Percentiles rank a stretch among this genome's conserved stretches.
Evolutionary conservation across 148 eudicot species (phyloP).

Genomic region (Silene uniflora): DNA sequence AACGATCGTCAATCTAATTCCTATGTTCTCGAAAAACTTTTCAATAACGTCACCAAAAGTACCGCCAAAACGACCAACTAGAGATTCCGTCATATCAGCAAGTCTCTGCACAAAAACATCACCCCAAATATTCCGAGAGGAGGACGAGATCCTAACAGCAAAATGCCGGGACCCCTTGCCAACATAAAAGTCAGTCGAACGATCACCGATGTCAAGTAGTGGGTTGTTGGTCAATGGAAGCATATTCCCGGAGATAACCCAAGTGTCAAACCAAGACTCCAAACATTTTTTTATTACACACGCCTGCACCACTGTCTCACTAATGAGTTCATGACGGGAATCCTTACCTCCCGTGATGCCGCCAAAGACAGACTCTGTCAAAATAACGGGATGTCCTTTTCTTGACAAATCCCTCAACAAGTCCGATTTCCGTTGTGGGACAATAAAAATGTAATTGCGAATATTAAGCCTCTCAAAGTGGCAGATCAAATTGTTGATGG

Average conservation of each 20-base stretch:
- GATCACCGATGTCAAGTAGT: conserved; percentile 31
- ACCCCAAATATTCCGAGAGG: conserved; percentile 48
- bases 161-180: conserved; percentile 41
- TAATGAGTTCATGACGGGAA: conserved; percentile 31
- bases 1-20: conserved; percentile 28
- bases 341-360: conserved; percentile 28
- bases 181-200: conserved; percentile 37
- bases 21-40: conserved; percentile 35
- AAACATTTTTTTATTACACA: conserved; percentile 46
- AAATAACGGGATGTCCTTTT: conserved; percentile 76
- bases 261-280: conserved; percentile 53
- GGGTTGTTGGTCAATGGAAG: conserved; percentile 40
- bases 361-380: conserved; percentile 40
- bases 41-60: conserved; percentile 34
- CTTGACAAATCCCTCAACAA: conserved; percentile 66
- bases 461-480: conserved; percentile 74
- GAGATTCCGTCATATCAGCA: conserved; percentile 28
- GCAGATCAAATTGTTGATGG: conserved; percentile 65
- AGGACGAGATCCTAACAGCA: conserved; percentile 46
- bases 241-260: conserved; percentile 54
- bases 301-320: conserved; percentile 48
- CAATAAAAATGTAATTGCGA: conserved; percentile 60
- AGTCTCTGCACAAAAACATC: conserved; percentile 30
- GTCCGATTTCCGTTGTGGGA: conserved; percentile 44
- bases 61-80: conserved; percentile 12